A percentile compares a stretch with the other conserved stretches of the same genome.
Evolutionary conservation across 1,284 basidiomycete species (phyloP).

Genomic region (Puccinia polysora): DNA sequence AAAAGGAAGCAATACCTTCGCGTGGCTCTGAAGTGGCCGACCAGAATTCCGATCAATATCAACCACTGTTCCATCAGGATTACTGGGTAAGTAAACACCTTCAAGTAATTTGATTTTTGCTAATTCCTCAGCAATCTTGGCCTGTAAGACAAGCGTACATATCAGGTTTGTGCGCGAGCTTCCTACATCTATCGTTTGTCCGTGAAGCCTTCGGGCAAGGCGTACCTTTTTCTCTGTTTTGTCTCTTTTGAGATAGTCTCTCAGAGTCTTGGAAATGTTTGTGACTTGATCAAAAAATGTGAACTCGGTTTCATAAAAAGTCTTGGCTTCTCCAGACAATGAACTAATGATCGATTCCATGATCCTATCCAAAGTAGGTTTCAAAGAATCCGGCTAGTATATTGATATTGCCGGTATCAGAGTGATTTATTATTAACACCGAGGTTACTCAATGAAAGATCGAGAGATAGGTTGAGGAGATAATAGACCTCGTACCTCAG

Average conservation of each 20-base stretch:
- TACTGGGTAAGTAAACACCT: slow-evolving; percentile 94
- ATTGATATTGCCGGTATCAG: not conserved
- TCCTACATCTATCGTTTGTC: not conserved
- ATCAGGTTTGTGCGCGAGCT: slow-evolving; percentile 1
- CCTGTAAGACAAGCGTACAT: slow-evolving; percentile 57
- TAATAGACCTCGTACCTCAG: slow-evolving; percentile 61
- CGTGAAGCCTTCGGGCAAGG: not conserved
- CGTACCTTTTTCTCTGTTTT: slow-evolving; percentile 93
- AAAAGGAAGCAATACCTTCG: slow-evolving; percentile 63
- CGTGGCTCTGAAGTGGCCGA: slow-evolving; percentile 90
- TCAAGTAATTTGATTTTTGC: slow-evolving; percentile 85
- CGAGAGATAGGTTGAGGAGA: not conserved
- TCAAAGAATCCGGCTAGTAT: slow-evolving; percentile 81
- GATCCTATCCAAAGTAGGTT: slow-evolving; percentile 85
- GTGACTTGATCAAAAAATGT: slow-evolving; percentile 94
- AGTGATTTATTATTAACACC: not conserved
- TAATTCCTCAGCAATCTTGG: slow-evolving; percentile 99
- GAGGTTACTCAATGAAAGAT: not conserved
- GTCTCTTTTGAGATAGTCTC: slow-evolving; percentile 90
- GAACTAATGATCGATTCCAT: slow-evolving; percentile 74
- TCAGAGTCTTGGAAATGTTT: slow-evolving; percentile 93
- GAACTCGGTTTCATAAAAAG: slow-evolving; percentile 93
- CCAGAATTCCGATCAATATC: slow-evolving; percentile 97
- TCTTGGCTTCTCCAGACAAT: slow-evolving; percentile 81
- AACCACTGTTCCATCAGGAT: slow-evolving; percentile 91